phyloP scores from a whole-genome alignment of 2,329 filamentous ascomycete species.

The Fusarium ramigenum region DNA sequence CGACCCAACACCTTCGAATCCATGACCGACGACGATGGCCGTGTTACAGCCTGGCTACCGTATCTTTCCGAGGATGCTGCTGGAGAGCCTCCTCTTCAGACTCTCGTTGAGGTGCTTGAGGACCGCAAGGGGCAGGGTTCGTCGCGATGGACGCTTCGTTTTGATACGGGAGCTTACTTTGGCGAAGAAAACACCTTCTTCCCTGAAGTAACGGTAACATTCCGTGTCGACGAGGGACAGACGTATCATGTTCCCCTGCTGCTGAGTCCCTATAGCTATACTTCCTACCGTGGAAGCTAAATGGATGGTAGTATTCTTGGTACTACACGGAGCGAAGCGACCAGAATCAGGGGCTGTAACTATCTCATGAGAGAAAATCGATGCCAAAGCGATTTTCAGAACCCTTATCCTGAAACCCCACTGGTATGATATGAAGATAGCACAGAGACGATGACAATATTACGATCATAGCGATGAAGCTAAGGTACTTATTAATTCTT shows the following conservation, averaged over 20 bases:
- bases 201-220: slow-evolving; percentile 66
- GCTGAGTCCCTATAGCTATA: slow-evolving; percentile 81
- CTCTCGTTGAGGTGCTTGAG: slow-evolving; percentile 64
- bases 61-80: slow-evolving; percentile 60
- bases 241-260: slow-evolving; percentile 84
- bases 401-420: background rate
- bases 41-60: slow-evolving; percentile 74
- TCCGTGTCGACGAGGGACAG: slow-evolving; percentile 65
- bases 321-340: background rate
- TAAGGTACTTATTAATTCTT: slow-evolving; percentile 38
- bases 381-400: background rate
- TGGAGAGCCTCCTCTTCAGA: slow-evolving; percentile 67
- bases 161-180: slow-evolving; percentile 79
- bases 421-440: slow-evolving; percentile 5
- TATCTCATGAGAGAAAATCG: background rate
- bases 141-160: slow-evolving; percentile 74
- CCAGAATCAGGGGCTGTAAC: background rate
- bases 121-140: slow-evolving; percentile 51
- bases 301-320: background rate
- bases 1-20: slow-evolving; percentile 66
- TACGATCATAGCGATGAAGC: slow-evolving; percentile 32
- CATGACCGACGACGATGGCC: slow-evolving; percentile 80
- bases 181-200: slow-evolving; percentile 70
- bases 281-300: slow-evolving; percentile 82
- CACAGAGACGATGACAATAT: slow-evolving; percentile 15